These are phyloP conservation scores for Aurifilum marmelostoma DNA, from an alignment of 2,329 filamentous ascomycete genomes.

Conservation along the genomic window DNA sequence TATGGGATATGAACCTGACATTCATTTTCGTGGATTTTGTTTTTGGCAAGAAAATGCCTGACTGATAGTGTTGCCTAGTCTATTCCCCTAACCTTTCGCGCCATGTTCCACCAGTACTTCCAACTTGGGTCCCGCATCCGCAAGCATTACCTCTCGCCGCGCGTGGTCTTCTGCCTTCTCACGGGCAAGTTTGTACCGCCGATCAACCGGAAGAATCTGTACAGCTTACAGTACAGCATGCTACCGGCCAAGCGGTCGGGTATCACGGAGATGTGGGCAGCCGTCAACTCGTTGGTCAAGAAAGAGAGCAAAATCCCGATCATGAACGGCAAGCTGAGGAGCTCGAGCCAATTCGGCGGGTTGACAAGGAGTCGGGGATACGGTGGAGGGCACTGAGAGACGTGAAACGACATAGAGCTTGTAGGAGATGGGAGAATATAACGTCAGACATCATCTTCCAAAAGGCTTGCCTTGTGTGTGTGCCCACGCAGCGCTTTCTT, in stretches of 20 bases:
- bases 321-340: slow-evolving; percentile 37
- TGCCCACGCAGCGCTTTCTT: not conserved
- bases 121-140: slow-evolving; percentile 89
- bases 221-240: slow-evolving; percentile 98
- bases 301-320: slow-evolving; percentile 47
- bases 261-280: slow-evolving; percentile 84
- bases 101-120: slow-evolving; percentile 97
- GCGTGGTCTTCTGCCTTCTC: slow-evolving; percentile 83
- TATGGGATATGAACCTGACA: slow-evolving; percentile 62
- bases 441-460: no score
- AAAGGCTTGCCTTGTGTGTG: not conserved
- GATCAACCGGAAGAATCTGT: slow-evolving; percentile 91
- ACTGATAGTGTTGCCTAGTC: slow-evolving; percentile 57
- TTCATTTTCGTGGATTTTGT: not conserved
- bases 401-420: not conserved
- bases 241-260: slow-evolving; percentile 79
- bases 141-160: slow-evolving; percentile 91
- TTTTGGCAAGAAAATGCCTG: slow-evolving; percentile 16
- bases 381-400: slow-evolving; percentile 24
- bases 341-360: slow-evolving; percentile 12
- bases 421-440: not conserved
- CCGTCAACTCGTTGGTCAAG: slow-evolving; percentile 58
- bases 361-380: slow-evolving; percentile 23
- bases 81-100: slow-evolving; percentile 84
- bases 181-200: slow-evolving; percentile 94